Conservation (phyloP, 441 rosid genomes). For the Pelargonium myrrhifolium region DNA sequence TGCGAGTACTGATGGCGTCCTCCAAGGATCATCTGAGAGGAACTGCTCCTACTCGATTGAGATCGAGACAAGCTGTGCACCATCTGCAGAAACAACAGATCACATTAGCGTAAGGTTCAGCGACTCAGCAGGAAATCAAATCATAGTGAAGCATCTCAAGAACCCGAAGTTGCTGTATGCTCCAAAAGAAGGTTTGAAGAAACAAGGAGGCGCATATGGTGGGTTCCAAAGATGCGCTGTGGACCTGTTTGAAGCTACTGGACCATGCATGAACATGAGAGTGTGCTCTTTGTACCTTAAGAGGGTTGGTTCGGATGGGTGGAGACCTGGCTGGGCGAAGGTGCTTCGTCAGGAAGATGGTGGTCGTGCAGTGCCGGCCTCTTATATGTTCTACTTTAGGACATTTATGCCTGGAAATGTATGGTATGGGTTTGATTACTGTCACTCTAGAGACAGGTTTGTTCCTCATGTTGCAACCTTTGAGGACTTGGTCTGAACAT, state of each 20-base stretch:
- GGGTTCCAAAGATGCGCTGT: conserved; percentile 13
- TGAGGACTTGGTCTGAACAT: conserved; percentile 4
- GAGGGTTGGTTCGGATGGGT: conserved; percentile 16
- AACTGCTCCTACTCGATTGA: conserved; percentile 12
- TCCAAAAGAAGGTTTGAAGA: conserved; percentile 12
- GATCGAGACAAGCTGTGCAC: conserved; percentile 16
- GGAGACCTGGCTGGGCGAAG: conserved; percentile 21
- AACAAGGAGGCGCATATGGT: conserved; percentile 8
- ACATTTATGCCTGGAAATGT: conserved; percentile 17
- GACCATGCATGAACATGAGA: conserved; percentile 8
- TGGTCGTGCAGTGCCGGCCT: conserved; percentile 8
- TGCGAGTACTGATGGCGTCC: neutral
- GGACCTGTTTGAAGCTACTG: conserved; percentile 13
- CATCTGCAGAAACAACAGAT: conserved; percentile 15
- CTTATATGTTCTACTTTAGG: conserved; percentile 17
- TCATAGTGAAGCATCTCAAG: conserved; percentile 19
- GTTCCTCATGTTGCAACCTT: conserved; percentile 12
- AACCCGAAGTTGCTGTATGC: conserved; percentile 13
- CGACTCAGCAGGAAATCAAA: conserved; percentile 12
- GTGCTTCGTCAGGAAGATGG: conserved; percentile 7
- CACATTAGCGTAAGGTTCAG: conserved; percentile 17
- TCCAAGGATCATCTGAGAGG: neutral
- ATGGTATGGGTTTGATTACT: conserved; percentile 20
- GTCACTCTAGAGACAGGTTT: conserved; percentile 6
- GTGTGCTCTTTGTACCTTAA: conserved; percentile 14